These are phyloP conservation scores for Entophlyctis helioformis DNA, from an alignment of 192 early-diverging fungal genomes.

Conservation along the genomic window DNA sequence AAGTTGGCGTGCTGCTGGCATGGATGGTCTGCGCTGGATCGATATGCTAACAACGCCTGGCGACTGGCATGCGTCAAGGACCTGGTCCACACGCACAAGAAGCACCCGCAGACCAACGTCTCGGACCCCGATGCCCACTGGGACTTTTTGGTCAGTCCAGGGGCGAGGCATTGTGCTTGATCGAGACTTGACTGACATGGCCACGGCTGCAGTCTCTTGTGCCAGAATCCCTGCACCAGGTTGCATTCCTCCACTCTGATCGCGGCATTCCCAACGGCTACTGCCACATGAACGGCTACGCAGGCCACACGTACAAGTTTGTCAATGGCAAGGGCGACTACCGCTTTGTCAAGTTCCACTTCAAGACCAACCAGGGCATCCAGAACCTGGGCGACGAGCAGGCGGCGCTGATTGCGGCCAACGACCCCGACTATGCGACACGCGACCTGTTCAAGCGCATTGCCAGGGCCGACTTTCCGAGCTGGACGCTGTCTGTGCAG, in stretches of 20 bases:
- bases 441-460: conserved; percentile 67
- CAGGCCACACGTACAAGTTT: conserved; percentile 64
- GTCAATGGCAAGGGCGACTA: conserved; percentile 55
- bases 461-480: conserved; percentile 52
- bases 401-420: conserved; percentile 40
- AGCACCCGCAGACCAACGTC: too few relatives aligned
- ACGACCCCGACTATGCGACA: conserved; percentile 64
- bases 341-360: conserved; percentile 80
- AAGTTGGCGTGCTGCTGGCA: too few relatives aligned
- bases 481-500: conserved; percentile 64
- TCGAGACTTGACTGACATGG: too few relatives aligned
- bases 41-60: too few relatives aligned
- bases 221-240: conserved; percentile 69
- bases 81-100: too few relatives aligned
- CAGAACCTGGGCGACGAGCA: conserved; percentile 56
- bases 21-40: too few relatives aligned
- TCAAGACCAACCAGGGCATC: conserved; percentile 66
- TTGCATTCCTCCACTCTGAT: conserved; percentile 71
- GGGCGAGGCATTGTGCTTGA: too few relatives aligned
- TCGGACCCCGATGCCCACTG: too few relatives aligned
- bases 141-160: too few relatives aligned
- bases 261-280: conserved; percentile 69
- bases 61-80: too few relatives aligned
- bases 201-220: too few relatives aligned
- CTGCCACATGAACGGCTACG: conserved; percentile 77